Evolutionary conservation across 2,329 filamentous ascomycete species (phyloP), one percentile per base, ranked within the genome.

Genomic region (Fusarium begoniae): DNA sequence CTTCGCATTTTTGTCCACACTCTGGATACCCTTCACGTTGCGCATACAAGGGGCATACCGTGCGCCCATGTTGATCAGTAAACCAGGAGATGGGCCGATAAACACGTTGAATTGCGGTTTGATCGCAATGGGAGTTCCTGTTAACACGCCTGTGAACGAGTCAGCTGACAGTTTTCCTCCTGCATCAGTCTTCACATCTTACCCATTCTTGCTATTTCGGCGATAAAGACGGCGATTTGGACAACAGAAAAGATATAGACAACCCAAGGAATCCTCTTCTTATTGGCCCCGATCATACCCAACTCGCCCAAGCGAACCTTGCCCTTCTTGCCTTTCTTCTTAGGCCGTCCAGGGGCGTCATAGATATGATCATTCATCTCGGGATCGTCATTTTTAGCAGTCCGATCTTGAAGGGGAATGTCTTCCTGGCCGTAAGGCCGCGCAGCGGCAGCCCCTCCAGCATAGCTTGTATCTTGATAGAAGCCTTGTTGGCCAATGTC

Each of bases 51-150:
- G 94, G 7, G 93, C 90, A 80, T 94, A 99, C 70, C 96, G 92
- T 45, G 95, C 94, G 66, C 96, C 96, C 94, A 99, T 98, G 82
- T 97, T 97, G 85, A 98, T 98, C 78, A 97, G 90, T 30, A 98
- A 90, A 76, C 94, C 94, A 4, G 92, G 90, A 10, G 95, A 98
- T 2, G 96, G 96, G 0, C 96, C 96, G 79, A 99, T 98, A 94
- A 99, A 98, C 66, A 94, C 93, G 84, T 98, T 99, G 85, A 99
- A 97, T 22, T 88, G 88, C 4, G 96, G 96, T 63, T 96, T 90
- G 59, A 91, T 95, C 84, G 91, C 89, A 79, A 94, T 94, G 26
- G 92, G 89, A 30, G 92, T 92, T 61, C 93, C 93, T 2, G 96
- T 98, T 37, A 95, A 84, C 75, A 92, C 87, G 59, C 88, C 93